These are phyloP conservation scores for Leccinum incarnatum DNA, from an alignment of 768 basidiomycete genomes.

Conservation along the genomic window DNA sequence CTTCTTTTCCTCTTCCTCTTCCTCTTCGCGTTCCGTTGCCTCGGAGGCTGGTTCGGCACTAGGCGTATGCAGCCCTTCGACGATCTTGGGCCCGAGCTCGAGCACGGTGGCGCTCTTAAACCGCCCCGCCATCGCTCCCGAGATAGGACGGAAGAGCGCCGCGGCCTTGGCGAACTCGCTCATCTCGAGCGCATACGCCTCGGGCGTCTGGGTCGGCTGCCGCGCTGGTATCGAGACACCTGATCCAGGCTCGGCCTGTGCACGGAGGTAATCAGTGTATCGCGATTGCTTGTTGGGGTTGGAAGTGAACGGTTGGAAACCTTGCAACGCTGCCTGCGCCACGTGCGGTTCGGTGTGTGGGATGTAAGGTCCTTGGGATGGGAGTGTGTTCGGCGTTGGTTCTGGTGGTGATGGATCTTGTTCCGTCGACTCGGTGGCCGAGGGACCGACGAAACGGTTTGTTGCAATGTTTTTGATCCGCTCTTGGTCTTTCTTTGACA, in stretches of 20 bases:
- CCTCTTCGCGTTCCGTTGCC: conserved; percentile 39
- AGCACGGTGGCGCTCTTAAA: conserved; percentile 80
- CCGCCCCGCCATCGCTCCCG: conserved; percentile 90
- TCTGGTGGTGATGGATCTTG: conserved; percentile 13
- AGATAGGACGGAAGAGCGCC: conserved; percentile 85
- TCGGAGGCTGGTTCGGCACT: conserved; percentile 36
- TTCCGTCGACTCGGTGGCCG: conserved; percentile 26
- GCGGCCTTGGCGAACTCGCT: conserved; percentile 87
- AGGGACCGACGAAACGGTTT: conserved; percentile 21
- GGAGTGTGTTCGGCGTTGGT: conserved; percentile 15
- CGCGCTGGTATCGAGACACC: conserved; percentile 48
- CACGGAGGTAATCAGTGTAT: conserved; percentile 77
- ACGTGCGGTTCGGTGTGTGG: conserved; percentile 71
- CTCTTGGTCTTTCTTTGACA: conserved; percentile 89
- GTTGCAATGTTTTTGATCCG: conserved; percentile 65
- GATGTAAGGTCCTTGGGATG: conserved; percentile 38
- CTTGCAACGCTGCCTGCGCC: conserved; percentile 81
- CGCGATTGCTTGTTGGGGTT: conserved; percentile 80
- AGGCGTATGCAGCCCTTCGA: conserved; percentile 70
- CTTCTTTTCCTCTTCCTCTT: conserved; percentile 40
- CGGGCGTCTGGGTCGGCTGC: conserved; percentile 54
- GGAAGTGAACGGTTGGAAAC: conserved; percentile 85
- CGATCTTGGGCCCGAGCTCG: conserved; percentile 58
- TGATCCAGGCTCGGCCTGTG: conserved; percentile 54
- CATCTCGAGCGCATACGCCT: conserved; percentile 80